A percentile compares a stretch with the other conserved stretches of the same genome.
These are phyloP conservation scores for Skeletonema grethae DNA, from an alignment of 108 stramenopile genomes.

Conservation along the genomic window DNA sequence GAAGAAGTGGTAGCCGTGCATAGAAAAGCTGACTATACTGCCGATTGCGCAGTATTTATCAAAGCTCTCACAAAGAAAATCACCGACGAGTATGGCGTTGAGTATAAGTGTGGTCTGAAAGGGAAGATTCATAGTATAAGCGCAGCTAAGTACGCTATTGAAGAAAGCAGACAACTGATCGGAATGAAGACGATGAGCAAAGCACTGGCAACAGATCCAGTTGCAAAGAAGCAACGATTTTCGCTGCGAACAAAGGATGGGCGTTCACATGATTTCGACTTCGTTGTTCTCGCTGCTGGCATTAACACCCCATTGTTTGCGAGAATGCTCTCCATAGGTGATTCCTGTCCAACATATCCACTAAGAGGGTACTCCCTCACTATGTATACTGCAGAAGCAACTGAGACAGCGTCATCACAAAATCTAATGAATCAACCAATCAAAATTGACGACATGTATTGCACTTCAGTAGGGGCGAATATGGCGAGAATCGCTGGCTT, in stretches of 20 bases:
- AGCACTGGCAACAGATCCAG: slow-evolving; percentile 1
- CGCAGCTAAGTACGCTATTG: neutral
- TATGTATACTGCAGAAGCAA: slow-evolving; percentile 7
- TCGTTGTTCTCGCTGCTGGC: slow-evolving; percentile 52
- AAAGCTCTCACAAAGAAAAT: slow-evolving; percentile 23
- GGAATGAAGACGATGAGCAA: neutral
- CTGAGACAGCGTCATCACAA: slow-evolving; percentile 2
- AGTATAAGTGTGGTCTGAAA: slow-evolving; percentile 19
- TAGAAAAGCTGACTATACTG: slow-evolving; percentile 36
- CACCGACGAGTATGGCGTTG: slow-evolving; percentile 12
- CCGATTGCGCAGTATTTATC: slow-evolving; percentile 35
- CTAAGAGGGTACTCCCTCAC: slow-evolving; percentile 56
- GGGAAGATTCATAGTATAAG: slow-evolving; percentile 22
- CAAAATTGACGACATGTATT: slow-evolving; percentile 49
- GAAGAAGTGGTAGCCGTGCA: slow-evolving; percentile 28
- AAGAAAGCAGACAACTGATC: neutral
- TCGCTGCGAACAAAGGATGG: slow-evolving; percentile 39
- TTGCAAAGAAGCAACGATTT: slow-evolving; percentile 13
- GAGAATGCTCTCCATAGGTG: slow-evolving; percentile 31
- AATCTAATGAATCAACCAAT: slow-evolving; percentile 37
- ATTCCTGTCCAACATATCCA: slow-evolving; percentile 55
- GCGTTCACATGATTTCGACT: slow-evolving; percentile 30
- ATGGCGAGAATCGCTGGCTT: slow-evolving; percentile 55
- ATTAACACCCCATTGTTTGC: slow-evolving; percentile 50
- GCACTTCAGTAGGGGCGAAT: slow-evolving; percentile 43